A percentile compares a stretch with the other conserved stretches of the same genome.
phyloP scores from a whole-genome alignment of 208 protist genomes.

The Leishmania mexicana region DNA sequence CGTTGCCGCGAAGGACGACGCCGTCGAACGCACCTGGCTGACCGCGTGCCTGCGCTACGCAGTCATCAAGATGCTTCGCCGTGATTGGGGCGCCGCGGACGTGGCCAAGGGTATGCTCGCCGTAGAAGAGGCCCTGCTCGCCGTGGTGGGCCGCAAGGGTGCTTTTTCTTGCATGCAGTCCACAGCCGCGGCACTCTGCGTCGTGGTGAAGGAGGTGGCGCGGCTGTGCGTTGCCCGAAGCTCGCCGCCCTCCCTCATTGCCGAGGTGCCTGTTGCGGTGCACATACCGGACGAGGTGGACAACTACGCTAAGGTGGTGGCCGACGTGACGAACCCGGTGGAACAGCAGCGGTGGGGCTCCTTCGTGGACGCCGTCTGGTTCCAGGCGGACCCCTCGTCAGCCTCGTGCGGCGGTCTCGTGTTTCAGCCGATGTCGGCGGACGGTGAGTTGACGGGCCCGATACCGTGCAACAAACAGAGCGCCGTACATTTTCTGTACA shows the following conservation, averaged over 20 bases:
- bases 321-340: conserved; percentile 33
- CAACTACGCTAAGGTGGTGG: conserved; percentile 30
- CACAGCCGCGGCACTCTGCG: conserved; percentile 30
- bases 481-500: conserved; percentile 43
- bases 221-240: conserved; percentile 21
- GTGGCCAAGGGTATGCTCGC: conserved; percentile 20
- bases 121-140: conserved; percentile 28
- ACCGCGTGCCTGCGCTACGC: conserved; percentile 35
- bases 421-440: conserved; percentile 14
- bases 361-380: conserved; percentile 76
- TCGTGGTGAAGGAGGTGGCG: conserved; percentile 32
- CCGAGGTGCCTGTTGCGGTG: conserved; percentile 34
- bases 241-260: conserved; percentile 9
- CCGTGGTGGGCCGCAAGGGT: conserved; percentile 3
- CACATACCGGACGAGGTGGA: conserved; percentile 32
- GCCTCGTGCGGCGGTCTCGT: conserved; percentile 56
- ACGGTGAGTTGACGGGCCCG: conserved; percentile 5
- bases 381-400: conserved; percentile 62
- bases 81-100: conserved; percentile 23
- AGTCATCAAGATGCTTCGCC: conserved; percentile 29
- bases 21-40: conserved; percentile 37
- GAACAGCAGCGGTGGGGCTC: conserved; percentile 59
- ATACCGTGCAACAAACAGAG: conserved; percentile 7
- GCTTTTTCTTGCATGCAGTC: conserved; percentile 12
- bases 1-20: too few species aligned